Percentiles rank a stretch among this genome's conserved stretches.
Conservation (phyloP, 225 moss, liverwort and hornwort species). For the Pleurozium schreberi region DNA sequence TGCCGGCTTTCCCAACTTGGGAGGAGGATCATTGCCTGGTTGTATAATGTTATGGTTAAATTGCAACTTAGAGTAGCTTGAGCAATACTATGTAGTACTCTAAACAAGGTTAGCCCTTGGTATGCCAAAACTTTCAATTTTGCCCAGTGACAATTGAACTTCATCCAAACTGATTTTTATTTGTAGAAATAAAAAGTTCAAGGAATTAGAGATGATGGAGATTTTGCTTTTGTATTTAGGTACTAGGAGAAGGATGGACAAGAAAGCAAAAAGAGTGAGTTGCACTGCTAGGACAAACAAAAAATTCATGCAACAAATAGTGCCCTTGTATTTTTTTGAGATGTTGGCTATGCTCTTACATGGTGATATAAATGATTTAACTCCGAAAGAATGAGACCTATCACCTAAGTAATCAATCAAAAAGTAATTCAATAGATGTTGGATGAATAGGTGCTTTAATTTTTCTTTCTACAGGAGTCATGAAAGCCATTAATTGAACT, state of each 20-base stretch:
- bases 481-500: no score
- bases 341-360: neutral
- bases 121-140: neutral
- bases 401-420: neutral
- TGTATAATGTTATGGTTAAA: neutral
- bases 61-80: no score
- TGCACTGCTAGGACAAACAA: accelerated
- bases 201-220: neutral
- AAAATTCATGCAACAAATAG: neutral
- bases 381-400: neutral
- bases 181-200: neutral
- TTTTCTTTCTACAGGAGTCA: neutral
- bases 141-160: neutral
- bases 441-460: neutral
- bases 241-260: no score
- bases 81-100: no score
- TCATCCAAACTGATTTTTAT: neutral
- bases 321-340: neutral
- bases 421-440: neutral
- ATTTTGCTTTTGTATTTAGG: neutral
- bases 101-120: no score
- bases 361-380: neutral
- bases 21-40: neutral
- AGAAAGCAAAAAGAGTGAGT: neutral
- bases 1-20: accelerated